Evolutionary conservation across 352 stramenopile genomes (phyloP).

Genomic region (Phytopythium vexans): DNA sequence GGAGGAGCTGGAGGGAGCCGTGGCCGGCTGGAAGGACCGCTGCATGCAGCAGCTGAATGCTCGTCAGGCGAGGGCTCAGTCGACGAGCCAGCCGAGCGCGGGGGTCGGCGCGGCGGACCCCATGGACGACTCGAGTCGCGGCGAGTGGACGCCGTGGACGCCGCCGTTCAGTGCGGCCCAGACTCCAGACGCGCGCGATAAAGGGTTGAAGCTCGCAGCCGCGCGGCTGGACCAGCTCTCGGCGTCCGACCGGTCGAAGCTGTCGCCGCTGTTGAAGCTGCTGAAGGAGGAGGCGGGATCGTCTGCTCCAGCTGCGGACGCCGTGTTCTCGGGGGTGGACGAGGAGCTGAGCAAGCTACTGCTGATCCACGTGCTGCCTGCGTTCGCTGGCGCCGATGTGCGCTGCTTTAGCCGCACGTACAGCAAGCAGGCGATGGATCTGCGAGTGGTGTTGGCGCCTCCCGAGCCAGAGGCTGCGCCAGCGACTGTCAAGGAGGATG

Average conservation of each 20-base stretch:
- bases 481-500: not conserved
- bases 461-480: not conserved
- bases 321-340: conserved; percentile 48
- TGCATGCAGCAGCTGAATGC: conserved; percentile 51
- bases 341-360: conserved; percentile 56
- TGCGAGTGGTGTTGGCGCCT: conserved; percentile 33
- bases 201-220: conserved; percentile 29
- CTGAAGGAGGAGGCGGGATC: conserved; percentile 8
- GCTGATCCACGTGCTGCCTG: conserved; percentile 50
- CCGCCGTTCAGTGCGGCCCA: conserved; percentile 16
- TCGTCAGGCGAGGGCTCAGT: conserved; percentile 9
- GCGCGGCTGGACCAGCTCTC: conserved; percentile 52
- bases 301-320: conserved; percentile 16
- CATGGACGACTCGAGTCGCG: conserved; percentile 3
- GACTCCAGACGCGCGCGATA: conserved; percentile 7
- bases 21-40: conserved; percentile 66
- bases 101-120: not conserved
- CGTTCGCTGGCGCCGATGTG: conserved; percentile 31
- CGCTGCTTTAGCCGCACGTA: conserved; percentile 61
- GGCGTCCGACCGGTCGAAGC: conserved; percentile 36
- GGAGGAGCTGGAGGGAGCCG: conserved; percentile 50
- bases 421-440: conserved; percentile 56
- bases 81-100: conserved; percentile 5
- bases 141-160: conserved; percentile 31
- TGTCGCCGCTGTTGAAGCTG: conserved; percentile 38